These are phyloP conservation scores for Cyclocybe aegerita DNA, from an alignment of 768 basidiomycete species.

Conservation along the genomic window DNA sequence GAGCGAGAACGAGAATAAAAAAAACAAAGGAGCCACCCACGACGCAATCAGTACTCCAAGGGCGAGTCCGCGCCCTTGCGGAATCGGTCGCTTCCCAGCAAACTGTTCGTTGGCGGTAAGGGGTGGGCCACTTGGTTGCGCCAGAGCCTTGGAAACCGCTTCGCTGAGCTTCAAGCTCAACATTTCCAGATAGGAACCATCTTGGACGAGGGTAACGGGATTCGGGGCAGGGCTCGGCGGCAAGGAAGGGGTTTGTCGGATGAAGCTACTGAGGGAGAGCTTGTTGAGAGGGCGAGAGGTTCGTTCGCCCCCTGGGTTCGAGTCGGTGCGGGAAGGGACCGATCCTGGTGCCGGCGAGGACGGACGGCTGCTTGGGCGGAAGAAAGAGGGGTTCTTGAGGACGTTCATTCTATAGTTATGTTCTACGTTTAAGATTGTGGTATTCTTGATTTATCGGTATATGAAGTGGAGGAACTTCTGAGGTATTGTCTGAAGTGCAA, in stretches of 20 bases:
- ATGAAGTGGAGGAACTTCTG: conserved; percentile 23
- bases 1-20: not conserved
- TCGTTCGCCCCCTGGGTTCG: conserved; percentile 40
- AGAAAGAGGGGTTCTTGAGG: conserved; percentile 66
- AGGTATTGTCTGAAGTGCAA: conserved; percentile 13
- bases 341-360: conserved; percentile 54
- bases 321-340: conserved; percentile 36
- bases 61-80: conserved; percentile 67
- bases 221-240: conserved; percentile 30
- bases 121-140: conserved; percentile 59
- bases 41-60: conserved; percentile 68
- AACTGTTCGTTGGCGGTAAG: conserved; percentile 46
- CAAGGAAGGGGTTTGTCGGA: conserved; percentile 51
- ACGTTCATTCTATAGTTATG: conserved; percentile 51
- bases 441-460: conserved; percentile 10
- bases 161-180: conserved; percentile 78
- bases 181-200: conserved; percentile 78
- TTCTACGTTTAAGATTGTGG: conserved; percentile 7
- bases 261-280: conserved; percentile 58
- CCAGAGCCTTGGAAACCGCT: conserved; percentile 74
- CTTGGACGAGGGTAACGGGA: conserved; percentile 58
- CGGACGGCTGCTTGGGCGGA: conserved; percentile 63
- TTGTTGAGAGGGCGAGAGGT: conserved; percentile 53
- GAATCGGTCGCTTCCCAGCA: conserved; percentile 70
- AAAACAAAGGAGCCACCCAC: conserved; percentile 23